phyloP scores from a whole-genome alignment of 1,284 basidiomycete genomes.

The Coniophora puteana region DNA sequence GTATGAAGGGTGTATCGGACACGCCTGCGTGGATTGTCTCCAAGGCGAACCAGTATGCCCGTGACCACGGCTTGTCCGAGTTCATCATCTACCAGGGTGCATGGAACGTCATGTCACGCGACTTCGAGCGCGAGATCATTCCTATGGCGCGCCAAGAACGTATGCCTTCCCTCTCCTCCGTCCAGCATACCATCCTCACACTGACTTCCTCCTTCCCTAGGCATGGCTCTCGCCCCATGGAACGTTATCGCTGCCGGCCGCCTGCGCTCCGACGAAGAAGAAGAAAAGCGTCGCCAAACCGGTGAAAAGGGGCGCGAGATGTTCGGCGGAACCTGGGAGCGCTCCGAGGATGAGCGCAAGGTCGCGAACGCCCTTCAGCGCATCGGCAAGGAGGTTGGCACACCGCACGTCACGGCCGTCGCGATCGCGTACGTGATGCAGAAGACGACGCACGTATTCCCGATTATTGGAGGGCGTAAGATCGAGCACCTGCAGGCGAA shows the following conservation, averaged over 20 bases:
- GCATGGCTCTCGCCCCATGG: slow-evolving; percentile 38
- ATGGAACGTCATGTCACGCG: slow-evolving; percentile 45
- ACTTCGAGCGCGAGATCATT: slow-evolving; percentile 50
- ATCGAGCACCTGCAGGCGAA: too few relatives aligned
- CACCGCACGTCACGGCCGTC: slow-evolving; percentile 23
- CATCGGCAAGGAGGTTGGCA: slow-evolving; percentile 20
- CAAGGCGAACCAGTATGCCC: slow-evolving; percentile 34
- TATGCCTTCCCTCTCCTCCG: slow-evolving; percentile 1
- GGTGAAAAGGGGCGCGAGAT: slow-evolving; percentile 22
- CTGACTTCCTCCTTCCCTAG: slow-evolving; percentile 1
- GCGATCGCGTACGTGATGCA: slow-evolving; percentile 44
- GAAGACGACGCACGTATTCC: slow-evolving; percentile 38
- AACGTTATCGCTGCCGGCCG: slow-evolving; percentile 30
- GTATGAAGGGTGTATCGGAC: slow-evolving; percentile 29
- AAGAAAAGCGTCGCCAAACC: slow-evolving; percentile 18
- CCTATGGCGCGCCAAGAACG: slow-evolving; percentile 46
- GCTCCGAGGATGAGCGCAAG: slow-evolving; percentile 20
- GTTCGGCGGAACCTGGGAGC: slow-evolving; percentile 18
- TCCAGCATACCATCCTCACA: not conserved
- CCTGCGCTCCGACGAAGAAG: slow-evolving; percentile 27
- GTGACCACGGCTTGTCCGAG: slow-evolving; percentile 40
- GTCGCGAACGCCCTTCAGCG: slow-evolving; percentile 12
- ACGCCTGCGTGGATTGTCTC: slow-evolving; percentile 39
- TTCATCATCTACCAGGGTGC: slow-evolving; percentile 53
- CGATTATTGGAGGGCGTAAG: too few relatives aligned